These are phyloP conservation scores for Solanum chilense DNA, from an alignment of 257 asterid species.

Conservation along the genomic window DNA sequence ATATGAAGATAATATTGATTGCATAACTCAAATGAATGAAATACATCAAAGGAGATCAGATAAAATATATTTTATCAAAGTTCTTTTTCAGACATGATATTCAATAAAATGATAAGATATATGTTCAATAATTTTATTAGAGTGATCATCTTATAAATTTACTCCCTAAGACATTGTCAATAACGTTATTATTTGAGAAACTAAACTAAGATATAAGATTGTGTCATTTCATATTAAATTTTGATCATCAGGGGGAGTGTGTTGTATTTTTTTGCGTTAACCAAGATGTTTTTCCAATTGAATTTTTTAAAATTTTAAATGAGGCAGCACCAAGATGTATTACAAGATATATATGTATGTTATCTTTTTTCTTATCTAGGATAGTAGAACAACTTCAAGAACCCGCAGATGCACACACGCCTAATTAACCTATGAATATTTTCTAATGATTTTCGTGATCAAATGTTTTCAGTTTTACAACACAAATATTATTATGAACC, in stretches of 20 bases:
- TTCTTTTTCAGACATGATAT: background rate
- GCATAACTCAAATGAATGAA: background rate
- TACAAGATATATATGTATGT: background rate
- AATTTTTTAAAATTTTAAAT: no score
- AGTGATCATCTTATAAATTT: background rate
- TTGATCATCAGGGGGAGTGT: background rate
- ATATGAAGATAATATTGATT: background rate
- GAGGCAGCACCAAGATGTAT: background rate
- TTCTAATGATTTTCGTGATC: background rate
- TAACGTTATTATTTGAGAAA: no score
- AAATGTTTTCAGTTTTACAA: background rate
- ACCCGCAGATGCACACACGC: background rate
- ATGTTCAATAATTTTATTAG: background rate
- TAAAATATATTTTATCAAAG: background rate
- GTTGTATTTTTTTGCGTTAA: background rate
- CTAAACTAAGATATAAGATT: background rate
- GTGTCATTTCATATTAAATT: background rate
- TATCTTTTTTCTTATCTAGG: background rate
- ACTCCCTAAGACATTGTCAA: background rate
- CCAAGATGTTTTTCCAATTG: background rate
- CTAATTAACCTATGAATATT: background rate
- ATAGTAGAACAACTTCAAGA: background rate
- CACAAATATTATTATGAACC: background rate
- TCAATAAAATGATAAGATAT: background rate
- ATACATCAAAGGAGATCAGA: background rate